Base-by-base conservation (phyloP, 1,139 yeast species). In the Saccharomyces hybrid region DNA sequence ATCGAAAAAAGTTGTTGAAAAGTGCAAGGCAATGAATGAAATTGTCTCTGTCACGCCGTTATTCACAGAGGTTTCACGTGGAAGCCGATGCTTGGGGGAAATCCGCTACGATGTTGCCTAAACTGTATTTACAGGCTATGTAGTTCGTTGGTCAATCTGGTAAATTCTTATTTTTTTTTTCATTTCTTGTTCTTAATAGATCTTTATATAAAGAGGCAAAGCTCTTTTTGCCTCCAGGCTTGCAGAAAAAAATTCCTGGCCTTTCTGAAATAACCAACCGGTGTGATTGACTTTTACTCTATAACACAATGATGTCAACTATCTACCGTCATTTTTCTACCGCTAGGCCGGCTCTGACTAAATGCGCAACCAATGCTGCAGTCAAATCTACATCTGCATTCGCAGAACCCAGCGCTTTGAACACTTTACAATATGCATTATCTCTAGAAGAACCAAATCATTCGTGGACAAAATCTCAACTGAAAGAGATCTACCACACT, bases 391-490 rank as follows among this genome's bases (percentile, higher is more conserved):
- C 42, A 14, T 7, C 42, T 14, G 25, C 42, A 7, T 34, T 11
- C 13, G 19, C 25, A 14, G 42, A 34, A 34, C 9, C 42, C 42
- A 19, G 31, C 41, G 16, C 42, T 11, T 16, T 47, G 14, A 7
- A 7, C 11, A 53, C 59, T 14, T 19, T 64, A 28, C 54, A 60
- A 27, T 58, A 57, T 34, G 76, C 76, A 2, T 52, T 69, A 38
- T 60, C 66, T 0, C 48, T 66, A 23, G 58, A 58, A 3, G 58
- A 61, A 4, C 83, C 85, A 4, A 65, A 76, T 47, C 78, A 74
- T 55, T 66, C 75, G 42, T 86, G 93, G 93, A 76, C 88, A 0
- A 77, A 75, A 58, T 75, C 74, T 1, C 86, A 86, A 63, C 77
- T 86, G 52, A 66, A 72, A 14, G 78, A 79, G 50, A 82, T 86